Evolutionary conservation across 495 filamentous ascomycete genomes (phyloP).

Genomic region (Penicillium crystallinum): DNA sequence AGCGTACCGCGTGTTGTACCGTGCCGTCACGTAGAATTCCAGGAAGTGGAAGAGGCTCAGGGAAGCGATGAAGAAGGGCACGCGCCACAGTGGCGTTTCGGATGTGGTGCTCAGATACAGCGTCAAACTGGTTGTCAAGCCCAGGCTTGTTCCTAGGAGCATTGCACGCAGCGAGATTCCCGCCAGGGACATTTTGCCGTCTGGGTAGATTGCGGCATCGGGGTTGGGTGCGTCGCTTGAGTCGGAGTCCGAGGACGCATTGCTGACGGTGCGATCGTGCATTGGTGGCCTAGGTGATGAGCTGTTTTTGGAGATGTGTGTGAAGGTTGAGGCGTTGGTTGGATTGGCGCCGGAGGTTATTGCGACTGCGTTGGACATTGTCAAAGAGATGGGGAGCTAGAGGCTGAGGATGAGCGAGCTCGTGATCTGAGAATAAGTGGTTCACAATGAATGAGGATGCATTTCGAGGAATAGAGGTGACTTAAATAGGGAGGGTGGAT

Average conservation of each 20-base stretch:
- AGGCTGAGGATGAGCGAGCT: neutral
- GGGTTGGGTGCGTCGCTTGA: conserved; percentile 7
- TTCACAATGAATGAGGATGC: neutral
- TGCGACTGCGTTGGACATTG: conserved; percentile 7
- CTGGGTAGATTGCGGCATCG: conserved; percentile 43
- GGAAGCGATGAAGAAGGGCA: conserved; percentile 70
- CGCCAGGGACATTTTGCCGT: conserved; percentile 62
- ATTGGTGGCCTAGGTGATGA: conserved; percentile 6
- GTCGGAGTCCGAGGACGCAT: neutral
- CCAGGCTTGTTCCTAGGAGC: conserved; percentile 47
- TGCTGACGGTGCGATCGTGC: neutral
- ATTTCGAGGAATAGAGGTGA: neutral
- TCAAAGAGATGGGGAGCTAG: conserved; percentile 1
- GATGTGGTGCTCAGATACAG: conserved; percentile 31
- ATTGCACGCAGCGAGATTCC: conserved; percentile 77
- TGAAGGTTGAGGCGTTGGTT: neutral
- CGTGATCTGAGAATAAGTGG: neutral
- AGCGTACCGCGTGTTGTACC: conserved; percentile 71
- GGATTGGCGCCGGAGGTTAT: conserved; percentile 12
- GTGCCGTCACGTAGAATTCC: conserved; percentile 86
- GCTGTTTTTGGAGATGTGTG: neutral
- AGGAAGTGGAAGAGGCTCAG: conserved; percentile 91
- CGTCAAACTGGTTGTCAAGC: conserved; percentile 40
- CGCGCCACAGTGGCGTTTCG: conserved; percentile 64
- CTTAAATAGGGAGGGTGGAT: neutral